These are phyloP conservation scores for Nephelium lappaceum DNA, from an alignment of 345 rosid species.

Conservation along the genomic window DNA sequence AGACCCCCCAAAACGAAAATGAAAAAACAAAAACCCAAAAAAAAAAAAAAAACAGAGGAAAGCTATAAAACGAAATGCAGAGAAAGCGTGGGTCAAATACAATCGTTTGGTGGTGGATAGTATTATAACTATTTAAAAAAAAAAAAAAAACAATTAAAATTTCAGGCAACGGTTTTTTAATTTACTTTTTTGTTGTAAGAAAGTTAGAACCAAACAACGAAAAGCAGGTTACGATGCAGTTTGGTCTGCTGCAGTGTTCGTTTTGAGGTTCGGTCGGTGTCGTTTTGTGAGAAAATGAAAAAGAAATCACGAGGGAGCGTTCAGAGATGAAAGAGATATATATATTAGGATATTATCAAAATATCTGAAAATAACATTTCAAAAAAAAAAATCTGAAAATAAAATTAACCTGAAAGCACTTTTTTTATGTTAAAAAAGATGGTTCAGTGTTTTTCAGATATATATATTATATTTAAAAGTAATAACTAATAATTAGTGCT, in stretches of 20 bases:
- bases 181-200: not conserved
- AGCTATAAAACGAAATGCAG: not conserved
- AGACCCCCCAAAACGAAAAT: not conserved
- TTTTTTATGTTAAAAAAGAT: too few species aligned
- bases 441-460: too few species aligned
- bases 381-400: too few species aligned
- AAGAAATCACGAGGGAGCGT: constrained; percentile 15
- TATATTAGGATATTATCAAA: not conserved
- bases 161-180: constrained; percentile 9
- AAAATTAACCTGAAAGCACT: too few species aligned
- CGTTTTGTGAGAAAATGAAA: not conserved
- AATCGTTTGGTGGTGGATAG: not conserved
- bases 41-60: too few species aligned
- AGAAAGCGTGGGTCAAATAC: constrained; percentile 3
- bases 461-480: too few species aligned
- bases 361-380: too few species aligned
- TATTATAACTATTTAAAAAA: not conserved
- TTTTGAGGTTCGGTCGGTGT: constrained; percentile 3
- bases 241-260: not conserved
- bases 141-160: not conserved
- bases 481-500: too few species aligned
- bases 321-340: not conserved
- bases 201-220: not conserved
- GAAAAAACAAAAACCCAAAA: not conserved
- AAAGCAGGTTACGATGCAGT: not conserved